phyloP scores from a whole-genome alignment of 331 rosid species.

The Rhamnella rubrinervis region DNA sequence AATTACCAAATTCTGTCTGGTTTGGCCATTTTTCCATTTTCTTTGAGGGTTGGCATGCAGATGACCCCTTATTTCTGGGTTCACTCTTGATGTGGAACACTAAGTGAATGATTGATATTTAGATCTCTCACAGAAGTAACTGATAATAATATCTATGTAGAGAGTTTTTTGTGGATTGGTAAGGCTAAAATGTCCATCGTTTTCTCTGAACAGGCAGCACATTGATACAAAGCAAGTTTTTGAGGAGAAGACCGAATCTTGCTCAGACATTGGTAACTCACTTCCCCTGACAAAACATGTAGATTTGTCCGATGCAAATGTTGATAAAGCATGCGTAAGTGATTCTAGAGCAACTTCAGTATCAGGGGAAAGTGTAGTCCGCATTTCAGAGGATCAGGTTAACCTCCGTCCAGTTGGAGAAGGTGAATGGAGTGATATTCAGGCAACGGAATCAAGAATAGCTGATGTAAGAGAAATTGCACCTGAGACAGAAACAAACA shows the following conservation, averaged over 20 bases:
- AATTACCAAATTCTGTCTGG: no score
- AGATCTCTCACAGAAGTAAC: no score
- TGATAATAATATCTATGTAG: no score
- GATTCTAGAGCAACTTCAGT: constrained; percentile 63
- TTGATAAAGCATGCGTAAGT: constrained; percentile 96
- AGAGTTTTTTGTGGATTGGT: background rate
- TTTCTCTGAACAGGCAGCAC: constrained; percentile 40
- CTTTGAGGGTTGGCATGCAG: no score
- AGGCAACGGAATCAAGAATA: constrained; percentile 84
- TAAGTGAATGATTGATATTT: no score
- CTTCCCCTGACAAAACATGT: constrained; percentile 74
- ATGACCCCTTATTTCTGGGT: no score
- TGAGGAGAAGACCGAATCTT: constrained; percentile 80
- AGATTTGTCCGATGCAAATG: constrained; percentile 77
- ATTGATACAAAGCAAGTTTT: constrained; percentile 73
- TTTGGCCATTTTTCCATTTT: no score
- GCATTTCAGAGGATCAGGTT: constrained; percentile 62
- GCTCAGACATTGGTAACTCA: constrained; percentile 47
- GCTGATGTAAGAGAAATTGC: constrained; percentile 91
- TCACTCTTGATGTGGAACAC: no score
- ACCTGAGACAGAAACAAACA: constrained; percentile 67
- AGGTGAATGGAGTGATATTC: constrained; percentile 91
- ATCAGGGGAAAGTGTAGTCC: constrained; percentile 78
- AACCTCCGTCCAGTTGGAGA: constrained; percentile 64
- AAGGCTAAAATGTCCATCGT: constrained; percentile 15